Percentiles rank a stretch among this genome's conserved stretches.
These are phyloP conservation scores for Nitzschia sp. DNA, from an alignment of 108 stramenopile genomes.

Conservation along the genomic window DNA sequence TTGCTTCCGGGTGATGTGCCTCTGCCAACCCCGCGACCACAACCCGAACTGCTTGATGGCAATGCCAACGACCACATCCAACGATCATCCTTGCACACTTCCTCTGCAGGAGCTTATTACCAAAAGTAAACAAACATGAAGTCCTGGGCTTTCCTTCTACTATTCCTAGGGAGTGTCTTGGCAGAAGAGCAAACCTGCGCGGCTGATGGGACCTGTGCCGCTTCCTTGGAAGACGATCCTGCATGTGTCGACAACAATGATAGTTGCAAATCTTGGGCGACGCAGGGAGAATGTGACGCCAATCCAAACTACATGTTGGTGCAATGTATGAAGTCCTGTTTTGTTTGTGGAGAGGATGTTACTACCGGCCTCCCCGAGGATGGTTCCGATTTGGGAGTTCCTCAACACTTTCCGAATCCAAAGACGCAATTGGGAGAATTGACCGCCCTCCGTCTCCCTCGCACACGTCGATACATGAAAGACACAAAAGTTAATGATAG, in stretches of 20 bases:
- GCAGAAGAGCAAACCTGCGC: neutral
- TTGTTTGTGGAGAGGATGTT: slow-evolving; percentile 23
- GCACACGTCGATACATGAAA: slow-evolving; percentile 11
- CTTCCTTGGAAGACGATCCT: neutral
- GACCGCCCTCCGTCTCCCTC: neutral
- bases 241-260: slow-evolving; percentile 33
- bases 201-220: neutral
- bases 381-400: slow-evolving; percentile 19
- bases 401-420: slow-evolving; percentile 11
- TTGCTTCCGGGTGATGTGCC: no score
- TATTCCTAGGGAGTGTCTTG: no score
- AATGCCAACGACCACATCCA: no score
- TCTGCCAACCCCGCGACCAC: no score
- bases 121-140: no score
- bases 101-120: no score
- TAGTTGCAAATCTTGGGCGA: slow-evolving; percentile 59
- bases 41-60: no score
- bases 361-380: neutral
- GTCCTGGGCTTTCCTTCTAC: no score
- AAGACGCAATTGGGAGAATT: neutral
- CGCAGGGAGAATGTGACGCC: slow-evolving; percentile 67
- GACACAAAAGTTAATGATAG: neutral
- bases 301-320: slow-evolving; percentile 52
- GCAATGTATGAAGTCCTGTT: slow-evolving; percentile 59
- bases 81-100: no score